Evolutionary conservation across 805 yeast species (phyloP), one percentile per base, ranked within the genome.

Genomic region (Schizosaccharomyces osmophilus): DNA sequence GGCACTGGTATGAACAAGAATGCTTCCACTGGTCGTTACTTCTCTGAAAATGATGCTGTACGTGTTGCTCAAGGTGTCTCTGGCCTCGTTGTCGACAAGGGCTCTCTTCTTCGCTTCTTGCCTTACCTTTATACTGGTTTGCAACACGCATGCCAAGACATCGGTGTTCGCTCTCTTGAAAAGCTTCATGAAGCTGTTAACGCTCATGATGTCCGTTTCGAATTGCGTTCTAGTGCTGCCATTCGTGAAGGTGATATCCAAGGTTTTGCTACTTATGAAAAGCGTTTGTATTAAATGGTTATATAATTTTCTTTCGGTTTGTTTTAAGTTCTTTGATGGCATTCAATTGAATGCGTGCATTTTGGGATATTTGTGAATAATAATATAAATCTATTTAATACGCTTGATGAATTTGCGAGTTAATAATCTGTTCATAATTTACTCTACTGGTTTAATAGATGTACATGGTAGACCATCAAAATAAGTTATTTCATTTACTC

Each of bases 61-160:
- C 81, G 93, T 67, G 98, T 93, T 67, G 98, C 98, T 62, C 98
- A 93, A 78, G 98, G 98, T 80, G 98, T 93, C 67, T 80, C 94
- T 64, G 98, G 98, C 69, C 79, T 95, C 48, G 98, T 93, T 69
- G 83, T 88, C 67, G 98, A 93, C 78, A 87, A 90, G 75, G 98
- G 98, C 69, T 88, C 97, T 55, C 79, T 93, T 72, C 82, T 82
- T 72, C 93, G 90, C 77, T 93, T 88, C 72, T 76, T 93, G 66
- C 98, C 98, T 67, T 93, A 93, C 78, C 77, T 93, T 73, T 85
- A 78, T 81, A 83, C 85, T 68, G 98, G 98, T 75, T 79, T 93
- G 72, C 97, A 93, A 80, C 98, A 93, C 74, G 90, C 98, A 71
- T 85, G 94, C 74, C 98, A 93, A 79, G 98, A 93, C 73, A 87